Evolutionary conservation across 768 basidiomycete species (phyloP).

Genomic region (Lactifluus echinatus): DNA sequence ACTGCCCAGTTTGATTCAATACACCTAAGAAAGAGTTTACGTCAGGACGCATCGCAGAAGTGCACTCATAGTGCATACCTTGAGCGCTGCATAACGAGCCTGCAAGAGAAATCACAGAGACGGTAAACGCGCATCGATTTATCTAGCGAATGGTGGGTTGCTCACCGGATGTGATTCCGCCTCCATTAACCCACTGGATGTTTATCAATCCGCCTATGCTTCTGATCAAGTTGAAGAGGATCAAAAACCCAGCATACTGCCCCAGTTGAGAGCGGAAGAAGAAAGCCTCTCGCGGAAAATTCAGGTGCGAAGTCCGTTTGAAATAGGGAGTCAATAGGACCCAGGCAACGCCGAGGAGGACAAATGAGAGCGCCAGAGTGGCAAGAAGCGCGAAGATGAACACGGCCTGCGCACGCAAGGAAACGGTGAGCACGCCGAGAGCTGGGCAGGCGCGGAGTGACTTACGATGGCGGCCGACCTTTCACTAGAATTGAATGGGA

Average conservation of each 20-base stretch:
- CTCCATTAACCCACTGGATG: conserved; percentile 38
- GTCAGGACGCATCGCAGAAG: not conserved
- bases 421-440: not conserved
- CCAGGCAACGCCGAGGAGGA: conserved; percentile 7
- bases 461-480: conserved; percentile 9
- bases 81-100: conserved; percentile 40
- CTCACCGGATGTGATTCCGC: conserved; percentile 43
- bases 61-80: conserved; percentile 36
- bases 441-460: not conserved
- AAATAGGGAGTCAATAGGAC: conserved; percentile 27
- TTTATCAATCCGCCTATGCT: conserved; percentile 47
- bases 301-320: conserved; percentile 20
- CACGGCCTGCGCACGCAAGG: not conserved
- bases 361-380: conserved; percentile 12
- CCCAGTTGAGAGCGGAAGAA: conserved; percentile 71
- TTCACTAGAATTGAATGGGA: not conserved
- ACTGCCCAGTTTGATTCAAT: conserved; percentile 54
- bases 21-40: conserved; percentile 32
- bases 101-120: not conserved
- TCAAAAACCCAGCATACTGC: conserved; percentile 54
- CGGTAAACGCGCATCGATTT: conserved; percentile 20
- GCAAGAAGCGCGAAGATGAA: conserved; percentile 12
- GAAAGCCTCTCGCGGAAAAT: conserved; percentile 34
- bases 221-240: conserved; percentile 49
- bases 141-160: not conserved